Base-by-base conservation (phyloP, 1,284 basidiomycete species). In the Cutaneotrichosporon sp. region DNA sequence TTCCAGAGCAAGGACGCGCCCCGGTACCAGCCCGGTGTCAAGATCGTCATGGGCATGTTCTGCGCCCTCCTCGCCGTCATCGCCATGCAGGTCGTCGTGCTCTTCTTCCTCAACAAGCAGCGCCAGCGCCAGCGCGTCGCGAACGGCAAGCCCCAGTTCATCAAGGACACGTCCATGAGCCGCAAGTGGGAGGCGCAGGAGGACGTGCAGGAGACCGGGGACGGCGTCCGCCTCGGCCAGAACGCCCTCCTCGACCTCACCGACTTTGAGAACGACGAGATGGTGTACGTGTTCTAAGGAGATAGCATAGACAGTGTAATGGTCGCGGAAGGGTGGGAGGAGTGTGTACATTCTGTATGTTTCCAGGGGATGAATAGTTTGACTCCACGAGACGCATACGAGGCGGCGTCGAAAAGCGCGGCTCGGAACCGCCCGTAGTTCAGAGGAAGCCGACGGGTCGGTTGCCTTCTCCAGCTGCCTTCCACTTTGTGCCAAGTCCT, bases 11-110 rank as follows among this genome's bases (percentile, higher is more conserved):
- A 47, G 54, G 54, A 55, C 25, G 10, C 11, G 20, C n/a, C 20
- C 18, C 33, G 38, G 51, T 80, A 79, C 68, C 52, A 72, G 47
- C 72, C 73, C 9, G 79, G 79, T 55, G 58, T 79, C 33, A 64
- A 65, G 49, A 69, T 72, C n/a, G 70, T 71, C 29, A 63, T 80
- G 54, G 71, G 67, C 59, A 69, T 79, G 64, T 80, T 80, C 63
- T 68, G 70, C 62, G 74, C 70, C 8, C 66, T 73, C 7, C 52
- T 78, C 51, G 70, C 33, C 33, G 50, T 70, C 36, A 64, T 78
- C 60, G 75, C 56, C 16, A n/a, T 71, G 18, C 72, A 73, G 33
- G 67, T 74, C 25, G 54, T 69, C 60, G 53, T 69, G 42, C 69
- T 81, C 38, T 63, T 67, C 56, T 60, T 66, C 60, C 64, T 77